phyloP scores from a whole-genome alignment of 2,329 filamentous ascomycete genomes.

The Podosphaera fusca region DNA sequence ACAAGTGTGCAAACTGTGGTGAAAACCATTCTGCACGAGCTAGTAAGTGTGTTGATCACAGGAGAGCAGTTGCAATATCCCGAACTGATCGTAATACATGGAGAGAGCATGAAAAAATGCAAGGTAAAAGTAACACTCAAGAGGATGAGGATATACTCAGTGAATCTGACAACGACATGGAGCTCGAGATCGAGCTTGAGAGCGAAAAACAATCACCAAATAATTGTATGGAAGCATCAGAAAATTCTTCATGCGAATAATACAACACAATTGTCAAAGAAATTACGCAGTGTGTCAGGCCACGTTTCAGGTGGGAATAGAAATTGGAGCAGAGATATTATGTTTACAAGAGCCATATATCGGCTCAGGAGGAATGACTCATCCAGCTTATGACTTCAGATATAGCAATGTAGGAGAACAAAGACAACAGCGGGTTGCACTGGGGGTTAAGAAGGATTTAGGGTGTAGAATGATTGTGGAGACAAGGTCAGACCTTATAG shows the following conservation, averaged over 20 bases:
- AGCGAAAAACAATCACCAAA: no score
- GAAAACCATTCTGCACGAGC: not conserved
- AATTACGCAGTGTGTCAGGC: not conserved
- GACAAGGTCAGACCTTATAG: not conserved
- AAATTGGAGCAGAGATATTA: not conserved
- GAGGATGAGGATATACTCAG: not conserved
- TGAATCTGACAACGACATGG: not conserved
- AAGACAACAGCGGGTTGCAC: not conserved
- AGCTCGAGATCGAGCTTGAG: no score
- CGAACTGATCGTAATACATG: not conserved
- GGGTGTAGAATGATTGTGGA: not conserved
- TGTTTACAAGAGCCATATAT: not conserved
- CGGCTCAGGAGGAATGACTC: not conserved
- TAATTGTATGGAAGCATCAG: no score
- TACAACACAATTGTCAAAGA: not conserved
- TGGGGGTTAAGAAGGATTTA: not conserved
- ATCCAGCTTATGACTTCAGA: not conserved
- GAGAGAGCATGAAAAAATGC: not conserved
- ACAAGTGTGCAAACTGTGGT: not conserved
- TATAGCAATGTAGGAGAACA: not conserved
- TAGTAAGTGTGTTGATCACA: not conserved
- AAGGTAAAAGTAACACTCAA: not conserved
- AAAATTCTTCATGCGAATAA: no score
- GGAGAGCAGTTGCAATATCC: not conserved
- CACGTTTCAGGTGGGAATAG: not conserved